phyloP scores from a whole-genome alignment of 495 filamentous ascomycete species.

The Penicillium macrosclerotiorum region DNA sequence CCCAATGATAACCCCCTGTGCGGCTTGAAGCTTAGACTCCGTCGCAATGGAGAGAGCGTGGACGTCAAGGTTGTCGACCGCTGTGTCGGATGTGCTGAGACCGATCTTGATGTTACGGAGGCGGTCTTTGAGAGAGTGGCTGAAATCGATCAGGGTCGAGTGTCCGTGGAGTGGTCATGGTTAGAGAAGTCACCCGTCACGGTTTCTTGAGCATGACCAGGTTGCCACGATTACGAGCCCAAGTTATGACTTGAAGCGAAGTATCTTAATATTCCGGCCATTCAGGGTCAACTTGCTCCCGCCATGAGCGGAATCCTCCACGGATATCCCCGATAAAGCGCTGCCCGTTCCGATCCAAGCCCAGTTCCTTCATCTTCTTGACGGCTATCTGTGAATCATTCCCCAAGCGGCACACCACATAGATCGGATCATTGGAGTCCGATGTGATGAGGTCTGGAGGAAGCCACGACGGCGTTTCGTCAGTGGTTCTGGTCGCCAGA shows the following conservation, averaged over 20 bases:
- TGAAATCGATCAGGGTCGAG: constrained; percentile 52
- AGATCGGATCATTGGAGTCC: constrained; percentile 47
- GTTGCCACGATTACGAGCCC: no score
- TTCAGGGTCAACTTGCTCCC: constrained; percentile 64
- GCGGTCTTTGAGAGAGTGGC: constrained; percentile 61
- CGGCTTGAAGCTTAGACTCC: constrained; percentile 58
- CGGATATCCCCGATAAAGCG: constrained; percentile 71
- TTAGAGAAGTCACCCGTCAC: constrained; percentile 34
- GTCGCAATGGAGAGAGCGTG: constrained; percentile 50
- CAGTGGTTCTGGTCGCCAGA: constrained; percentile 28
- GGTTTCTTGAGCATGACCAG: constrained; percentile 6
- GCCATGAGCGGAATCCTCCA: constrained; percentile 82
- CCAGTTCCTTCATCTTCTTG: constrained; percentile 63
- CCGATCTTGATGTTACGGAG: constrained; percentile 66
- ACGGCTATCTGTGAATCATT: constrained; percentile 85
- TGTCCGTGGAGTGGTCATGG: constrained; percentile 69
- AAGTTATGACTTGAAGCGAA: not conserved
- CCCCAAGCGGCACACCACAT: constrained; percentile 81
- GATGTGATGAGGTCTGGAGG: constrained; percentile 24
- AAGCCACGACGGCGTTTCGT: constrained; percentile 31
- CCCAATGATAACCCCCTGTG: constrained; percentile 73
- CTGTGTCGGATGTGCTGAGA: constrained; percentile 61
- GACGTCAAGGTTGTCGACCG: constrained; percentile 74
- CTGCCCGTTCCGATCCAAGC: constrained; percentile 53
- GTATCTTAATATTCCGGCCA: constrained; percentile 61